Percentiles rank a stretch among this genome's conserved stretches.
Evolutionary conservation across 805 yeast species (phyloP).

Genomic region (Candida ascalaphidarum): DNA sequence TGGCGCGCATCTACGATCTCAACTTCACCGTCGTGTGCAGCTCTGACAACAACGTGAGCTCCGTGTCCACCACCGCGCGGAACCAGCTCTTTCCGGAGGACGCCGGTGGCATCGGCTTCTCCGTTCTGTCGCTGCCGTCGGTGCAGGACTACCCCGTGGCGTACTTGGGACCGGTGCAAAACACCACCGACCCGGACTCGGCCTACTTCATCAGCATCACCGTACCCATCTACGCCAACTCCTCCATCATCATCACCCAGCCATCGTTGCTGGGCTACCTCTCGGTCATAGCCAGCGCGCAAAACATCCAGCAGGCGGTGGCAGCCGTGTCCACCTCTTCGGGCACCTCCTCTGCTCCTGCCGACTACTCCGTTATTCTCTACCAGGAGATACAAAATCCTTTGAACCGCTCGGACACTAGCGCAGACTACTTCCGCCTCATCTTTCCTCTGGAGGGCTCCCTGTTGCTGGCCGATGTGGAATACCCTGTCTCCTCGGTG

Average conservation of each 20-base stretch:
- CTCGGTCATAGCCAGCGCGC: conserved; percentile 40
- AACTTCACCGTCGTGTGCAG: conserved; percentile 39
- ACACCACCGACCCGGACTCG: conserved; percentile 52
- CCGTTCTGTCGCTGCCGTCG: background rate
- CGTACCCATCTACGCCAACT: conserved; percentile 63
- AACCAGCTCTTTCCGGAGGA: conserved; percentile 19
- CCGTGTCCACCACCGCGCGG: conserved; percentile 44
- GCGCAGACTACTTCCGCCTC: conserved; percentile 22
- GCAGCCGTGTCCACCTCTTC: conserved; percentile 12
- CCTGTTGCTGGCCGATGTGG: conserved; percentile 10
- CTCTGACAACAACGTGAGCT: conserved; percentile 19
- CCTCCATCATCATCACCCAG: conserved; percentile 51
- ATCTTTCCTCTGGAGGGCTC: conserved; percentile 18
- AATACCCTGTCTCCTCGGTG: conserved; percentile 18
- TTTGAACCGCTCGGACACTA: too few species aligned
- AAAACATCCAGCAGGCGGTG: conserved; percentile 20
- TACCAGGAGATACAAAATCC: too few species aligned
- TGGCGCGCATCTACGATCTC: conserved; percentile 62
- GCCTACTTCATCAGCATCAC: conserved; percentile 65
- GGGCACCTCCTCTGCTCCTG: conserved; percentile 1
- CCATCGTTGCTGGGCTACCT: conserved; percentile 65
- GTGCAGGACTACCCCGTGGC: background rate
- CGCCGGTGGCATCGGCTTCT: background rate
- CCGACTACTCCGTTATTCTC: conserved; percentile 21
- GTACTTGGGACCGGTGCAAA: too few species aligned